A percentile compares a stretch with the other conserved stretches of the same genome.
phyloP scores from a whole-genome alignment of 2,329 filamentous ascomycete genomes.

The Ascochyta rabiei region DNA sequence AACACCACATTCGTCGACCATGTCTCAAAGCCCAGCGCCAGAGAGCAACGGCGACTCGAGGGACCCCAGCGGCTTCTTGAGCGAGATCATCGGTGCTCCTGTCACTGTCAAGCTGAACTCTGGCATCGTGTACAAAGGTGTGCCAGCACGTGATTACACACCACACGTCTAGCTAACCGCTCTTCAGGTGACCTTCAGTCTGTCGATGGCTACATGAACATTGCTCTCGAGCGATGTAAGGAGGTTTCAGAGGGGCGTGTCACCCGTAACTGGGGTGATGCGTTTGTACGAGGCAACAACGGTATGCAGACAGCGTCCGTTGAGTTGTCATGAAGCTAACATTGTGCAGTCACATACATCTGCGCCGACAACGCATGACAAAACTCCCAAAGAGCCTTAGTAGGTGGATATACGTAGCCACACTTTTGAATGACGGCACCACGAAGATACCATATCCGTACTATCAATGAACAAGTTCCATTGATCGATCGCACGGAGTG shows the following conservation, averaged over 20 bases:
- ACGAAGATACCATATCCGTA: slow-evolving; percentile 7
- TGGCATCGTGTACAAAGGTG: slow-evolving; percentile 97
- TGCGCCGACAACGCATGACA: slow-evolving; percentile 37
- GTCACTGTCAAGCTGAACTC: slow-evolving; percentile 98
- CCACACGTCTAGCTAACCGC: slow-evolving; percentile 5
- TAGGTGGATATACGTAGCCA: background rate
- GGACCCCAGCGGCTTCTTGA: slow-evolving; percentile 91
- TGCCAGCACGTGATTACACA: slow-evolving; percentile 6
- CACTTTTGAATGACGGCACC: background rate
- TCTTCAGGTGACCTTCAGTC: slow-evolving; percentile 85
- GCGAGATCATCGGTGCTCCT: slow-evolving; percentile 90
- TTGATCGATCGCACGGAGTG: background rate
- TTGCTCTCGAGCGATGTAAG: slow-evolving; percentile 92
- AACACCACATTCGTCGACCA: slow-evolving; percentile 13
- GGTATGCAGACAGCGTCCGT: slow-evolving; percentile 59
- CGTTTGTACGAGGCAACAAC: slow-evolving; percentile 95
- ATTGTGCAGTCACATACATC: slow-evolving; percentile 37
- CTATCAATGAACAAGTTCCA: slow-evolving; percentile 1
- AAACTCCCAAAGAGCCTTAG: background rate
- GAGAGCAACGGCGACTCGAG: slow-evolving; percentile 75
- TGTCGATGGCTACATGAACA: slow-evolving; percentile 99
- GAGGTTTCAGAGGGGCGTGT: slow-evolving; percentile 88
- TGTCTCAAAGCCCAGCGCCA: slow-evolving; percentile 49
- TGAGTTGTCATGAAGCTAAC: slow-evolving; percentile 14
- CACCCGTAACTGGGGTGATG: slow-evolving; percentile 86